Evolutionary conservation across 1,284 basidiomycete genomes (phyloP).

Genomic region (Moesziomyces sp.): DNA sequence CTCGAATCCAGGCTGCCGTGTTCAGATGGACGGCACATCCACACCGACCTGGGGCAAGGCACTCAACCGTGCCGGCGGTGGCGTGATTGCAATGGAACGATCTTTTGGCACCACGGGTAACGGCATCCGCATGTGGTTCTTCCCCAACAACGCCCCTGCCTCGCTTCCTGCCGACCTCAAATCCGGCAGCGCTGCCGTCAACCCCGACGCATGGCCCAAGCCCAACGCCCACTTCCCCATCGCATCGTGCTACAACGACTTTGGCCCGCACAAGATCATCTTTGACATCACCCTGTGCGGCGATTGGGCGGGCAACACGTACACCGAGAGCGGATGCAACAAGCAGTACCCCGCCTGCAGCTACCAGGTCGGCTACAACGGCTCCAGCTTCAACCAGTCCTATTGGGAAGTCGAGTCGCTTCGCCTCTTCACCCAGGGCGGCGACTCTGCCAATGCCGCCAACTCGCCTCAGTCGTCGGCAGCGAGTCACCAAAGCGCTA

Average conservation of each 20-base stretch:
- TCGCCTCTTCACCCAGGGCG: slow-evolving; percentile 52
- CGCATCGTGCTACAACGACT: slow-evolving; percentile 54
- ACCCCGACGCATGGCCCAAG: slow-evolving; percentile 54
- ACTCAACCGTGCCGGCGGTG: slow-evolving; percentile 60
- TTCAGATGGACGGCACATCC: slow-evolving; percentile 56
- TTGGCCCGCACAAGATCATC: slow-evolving; percentile 56
- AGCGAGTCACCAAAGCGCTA: slow-evolving; percentile 4
- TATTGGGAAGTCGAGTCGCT: slow-evolving; percentile 60
- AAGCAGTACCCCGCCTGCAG: slow-evolving; percentile 48
- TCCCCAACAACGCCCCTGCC: slow-evolving; percentile 29
- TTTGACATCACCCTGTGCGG: slow-evolving; percentile 66
- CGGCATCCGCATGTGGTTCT: slow-evolving; percentile 65
- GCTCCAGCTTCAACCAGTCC: slow-evolving; percentile 48
- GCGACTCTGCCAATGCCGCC: slow-evolving; percentile 37
- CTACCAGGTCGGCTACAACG: slow-evolving; percentile 56
- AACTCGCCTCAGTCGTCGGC: slow-evolving; percentile 31
- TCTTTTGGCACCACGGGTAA: slow-evolving; percentile 56
- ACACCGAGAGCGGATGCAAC: slow-evolving; percentile 46
- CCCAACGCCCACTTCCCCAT: slow-evolving; percentile 58
- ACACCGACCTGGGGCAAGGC: slow-evolving; percentile 53
- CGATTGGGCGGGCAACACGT: slow-evolving; percentile 56
- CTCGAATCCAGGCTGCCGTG: slow-evolving; percentile 55
- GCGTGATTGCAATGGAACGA: slow-evolving; percentile 63
- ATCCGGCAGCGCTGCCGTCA: slow-evolving; percentile 30
- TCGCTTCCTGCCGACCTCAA: slow-evolving; percentile 51